Conservation (phyloP, 2,329 filamentous ascomycete genomes). For the Xylariaceae sp. region DNA sequence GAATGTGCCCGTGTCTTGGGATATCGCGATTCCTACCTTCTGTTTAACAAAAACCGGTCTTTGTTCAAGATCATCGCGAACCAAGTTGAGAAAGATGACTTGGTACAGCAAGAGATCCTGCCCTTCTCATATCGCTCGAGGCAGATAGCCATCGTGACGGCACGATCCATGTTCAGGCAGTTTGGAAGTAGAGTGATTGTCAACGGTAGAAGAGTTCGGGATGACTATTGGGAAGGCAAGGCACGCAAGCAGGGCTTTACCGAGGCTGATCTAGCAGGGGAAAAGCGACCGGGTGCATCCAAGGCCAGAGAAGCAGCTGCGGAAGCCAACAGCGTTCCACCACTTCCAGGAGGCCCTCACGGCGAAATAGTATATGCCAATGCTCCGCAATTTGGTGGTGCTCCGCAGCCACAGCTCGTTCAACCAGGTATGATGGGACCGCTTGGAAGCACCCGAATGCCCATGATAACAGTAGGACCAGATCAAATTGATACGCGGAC, state of each 20-base stretch:
- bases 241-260: slow-evolving; percentile 97
- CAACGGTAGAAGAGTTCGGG: slow-evolving; percentile 83
- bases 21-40: slow-evolving; percentile 93
- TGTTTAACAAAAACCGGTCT: slow-evolving; percentile 98
- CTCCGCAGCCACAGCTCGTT: slow-evolving; percentile 64
- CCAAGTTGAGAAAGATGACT: slow-evolving; percentile 91
- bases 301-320: slow-evolving; percentile 81
- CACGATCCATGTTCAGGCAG: slow-evolving; percentile 96
- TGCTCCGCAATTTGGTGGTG: slow-evolving; percentile 61
- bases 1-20: slow-evolving; percentile 92
- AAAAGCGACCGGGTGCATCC: slow-evolving; percentile 89
- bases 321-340: slow-evolving; percentile 57
- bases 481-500: slow-evolving; percentile 73
- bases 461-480: slow-evolving; percentile 78
- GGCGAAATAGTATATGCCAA: slow-evolving; percentile 88
- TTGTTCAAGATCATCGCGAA: slow-evolving; percentile 97
- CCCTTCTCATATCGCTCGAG: slow-evolving; percentile 98
- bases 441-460: slow-evolving; percentile 66
- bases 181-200: slow-evolving; percentile 93
- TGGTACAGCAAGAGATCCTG: slow-evolving; percentile 90
- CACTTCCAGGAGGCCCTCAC: slow-evolving; percentile 62
- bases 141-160: slow-evolving; percentile 97
- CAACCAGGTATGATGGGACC: slow-evolving; percentile 69
- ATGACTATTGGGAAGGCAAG: slow-evolving; percentile 99
- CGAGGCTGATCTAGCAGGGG: slow-evolving; percentile 89